Evolutionary conservation across 306 rosid genomes (phyloP).

Genomic region (Ormosia emarginata): DNA sequence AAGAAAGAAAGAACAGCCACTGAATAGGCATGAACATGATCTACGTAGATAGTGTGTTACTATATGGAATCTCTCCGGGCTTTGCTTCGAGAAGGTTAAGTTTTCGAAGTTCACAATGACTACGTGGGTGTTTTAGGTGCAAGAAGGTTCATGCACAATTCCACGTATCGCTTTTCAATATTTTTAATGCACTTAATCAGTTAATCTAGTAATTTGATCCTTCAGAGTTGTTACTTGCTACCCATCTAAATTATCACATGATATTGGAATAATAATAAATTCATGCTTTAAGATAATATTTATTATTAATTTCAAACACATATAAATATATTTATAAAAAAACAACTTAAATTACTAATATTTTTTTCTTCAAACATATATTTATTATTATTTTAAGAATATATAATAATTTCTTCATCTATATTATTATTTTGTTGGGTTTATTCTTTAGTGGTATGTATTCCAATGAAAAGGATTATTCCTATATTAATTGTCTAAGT

Average conservation of each 20-base stretch:
- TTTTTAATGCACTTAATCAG: background rate
- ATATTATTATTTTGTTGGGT: too few relatives aligned
- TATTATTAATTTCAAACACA: too few relatives aligned
- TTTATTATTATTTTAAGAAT: too few relatives aligned
- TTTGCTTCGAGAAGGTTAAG: background rate
- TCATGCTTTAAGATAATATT: too few relatives aligned
- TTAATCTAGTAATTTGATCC: background rate
- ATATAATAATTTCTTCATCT: too few relatives aligned
- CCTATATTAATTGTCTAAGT: background rate
- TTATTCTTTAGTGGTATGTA: too few relatives aligned
- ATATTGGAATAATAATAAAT: too few relatives aligned
- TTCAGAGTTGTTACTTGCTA: background rate
- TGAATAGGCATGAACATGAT: background rate
- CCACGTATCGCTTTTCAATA: conserved; percentile 21
- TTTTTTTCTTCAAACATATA: too few relatives aligned
- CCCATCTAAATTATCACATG: background rate
- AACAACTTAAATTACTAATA: too few relatives aligned
- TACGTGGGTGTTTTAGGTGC: conserved; percentile 26
- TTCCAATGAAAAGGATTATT: background rate
- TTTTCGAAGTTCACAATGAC: conserved; percentile 26
- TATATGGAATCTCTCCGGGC: too few relatives aligned
- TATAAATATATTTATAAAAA: too few relatives aligned
- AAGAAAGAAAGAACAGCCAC: background rate
- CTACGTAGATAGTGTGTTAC: too few relatives aligned
- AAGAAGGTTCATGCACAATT: conserved; percentile 55